Percentiles rank a stretch among this genome's conserved stretches.
phyloP scores from a whole-genome alignment of 192 early-diverging fungal genomes.

The Dispira parvispora region DNA sequence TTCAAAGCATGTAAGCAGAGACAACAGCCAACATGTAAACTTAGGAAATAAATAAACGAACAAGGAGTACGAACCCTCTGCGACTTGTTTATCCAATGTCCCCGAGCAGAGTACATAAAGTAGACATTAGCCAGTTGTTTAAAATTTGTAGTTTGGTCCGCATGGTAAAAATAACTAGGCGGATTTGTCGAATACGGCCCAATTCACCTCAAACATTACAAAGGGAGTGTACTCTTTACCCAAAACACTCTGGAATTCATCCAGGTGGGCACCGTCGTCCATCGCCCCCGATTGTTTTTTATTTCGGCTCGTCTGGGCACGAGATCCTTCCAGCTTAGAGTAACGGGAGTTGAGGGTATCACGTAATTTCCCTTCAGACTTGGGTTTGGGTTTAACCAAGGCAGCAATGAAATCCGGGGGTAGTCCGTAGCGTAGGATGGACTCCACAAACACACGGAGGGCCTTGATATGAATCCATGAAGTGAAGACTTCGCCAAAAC shows the following conservation, averaged over 20 bases:
- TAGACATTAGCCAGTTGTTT: too few relatives aligned
- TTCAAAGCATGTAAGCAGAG: too few relatives aligned
- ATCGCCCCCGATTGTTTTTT: constrained; percentile 17
- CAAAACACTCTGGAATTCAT: constrained; percentile 65
- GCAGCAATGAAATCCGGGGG: constrained; percentile 83
- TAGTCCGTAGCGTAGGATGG: constrained; percentile 89
- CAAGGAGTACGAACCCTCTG: too few relatives aligned
- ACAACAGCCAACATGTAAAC: too few relatives aligned
- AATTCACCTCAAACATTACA: constrained; percentile 57
- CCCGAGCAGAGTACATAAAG: too few relatives aligned
- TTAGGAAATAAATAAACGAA: too few relatives aligned
- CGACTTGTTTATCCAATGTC: too few relatives aligned
- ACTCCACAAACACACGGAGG: constrained; percentile 90
- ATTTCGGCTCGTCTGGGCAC: constrained; percentile 16
- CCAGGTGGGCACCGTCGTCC: constrained; percentile 53
- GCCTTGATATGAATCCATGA: constrained; percentile 94
- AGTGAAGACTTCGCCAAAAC: constrained; percentile 85
- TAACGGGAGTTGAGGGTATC: constrained; percentile 63
- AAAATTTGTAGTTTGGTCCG: too few relatives aligned
- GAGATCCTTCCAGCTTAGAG: constrained; percentile 50
- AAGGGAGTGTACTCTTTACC: constrained; percentile 88
- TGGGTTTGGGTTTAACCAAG: constrained; percentile 56
- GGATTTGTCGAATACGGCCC: constrained; percentile 17
- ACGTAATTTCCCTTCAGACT: constrained; percentile 67
- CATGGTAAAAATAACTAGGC: too few relatives aligned